A percentile compares a stretch with the other conserved stretches of the same genome.
Conservation (phyloP, 2,329 filamentous ascomycete species). For the Sphaceloma murrayae region DNA sequence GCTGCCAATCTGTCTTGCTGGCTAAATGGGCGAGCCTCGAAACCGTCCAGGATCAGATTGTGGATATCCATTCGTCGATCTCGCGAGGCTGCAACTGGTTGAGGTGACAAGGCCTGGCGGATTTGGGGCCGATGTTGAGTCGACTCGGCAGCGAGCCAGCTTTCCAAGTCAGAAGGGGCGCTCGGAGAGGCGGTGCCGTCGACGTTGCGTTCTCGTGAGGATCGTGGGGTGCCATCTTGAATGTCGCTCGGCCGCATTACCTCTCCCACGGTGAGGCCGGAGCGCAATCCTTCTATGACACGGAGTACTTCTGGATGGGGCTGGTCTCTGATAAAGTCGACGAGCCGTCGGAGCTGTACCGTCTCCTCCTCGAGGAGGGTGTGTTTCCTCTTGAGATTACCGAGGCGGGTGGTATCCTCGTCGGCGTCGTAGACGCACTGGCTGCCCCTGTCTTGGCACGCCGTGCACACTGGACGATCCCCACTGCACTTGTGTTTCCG, state of each 20-base stretch:
- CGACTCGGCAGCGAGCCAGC: not conserved
- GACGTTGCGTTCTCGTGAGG: no score
- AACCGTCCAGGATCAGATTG: no score
- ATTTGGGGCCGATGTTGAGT: not conserved
- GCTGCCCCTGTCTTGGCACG: conserved; percentile 3
- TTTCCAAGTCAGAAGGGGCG: not conserved
- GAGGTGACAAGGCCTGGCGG: not conserved
- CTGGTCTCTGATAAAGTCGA: not conserved
- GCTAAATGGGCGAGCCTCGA: no score
- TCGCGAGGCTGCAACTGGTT: no score
- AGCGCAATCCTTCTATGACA: not conserved
- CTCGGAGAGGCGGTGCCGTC: not conserved
- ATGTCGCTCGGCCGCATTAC: conserved; percentile 2
- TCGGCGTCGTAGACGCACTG: conserved; percentile 20
- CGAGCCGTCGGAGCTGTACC: not conserved
- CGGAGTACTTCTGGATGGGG: not conserved
- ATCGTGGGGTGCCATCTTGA: not conserved
- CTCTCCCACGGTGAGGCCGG: not conserved
- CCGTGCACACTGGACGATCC: conserved; percentile 1
- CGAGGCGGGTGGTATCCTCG: conserved; percentile 19
- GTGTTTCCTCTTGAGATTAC: conserved; percentile 20
- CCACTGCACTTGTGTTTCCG: conserved; percentile 8
- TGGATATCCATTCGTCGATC: no score
- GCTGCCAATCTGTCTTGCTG: no score
- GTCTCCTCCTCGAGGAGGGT: conserved; percentile 19